A percentile compares a stretch with the other conserved stretches of the same genome.
These are phyloP conservation scores for Sugiyamaella lignohabitans DNA, from an alignment of 805 yeast species.

Conservation along the genomic window DNA sequence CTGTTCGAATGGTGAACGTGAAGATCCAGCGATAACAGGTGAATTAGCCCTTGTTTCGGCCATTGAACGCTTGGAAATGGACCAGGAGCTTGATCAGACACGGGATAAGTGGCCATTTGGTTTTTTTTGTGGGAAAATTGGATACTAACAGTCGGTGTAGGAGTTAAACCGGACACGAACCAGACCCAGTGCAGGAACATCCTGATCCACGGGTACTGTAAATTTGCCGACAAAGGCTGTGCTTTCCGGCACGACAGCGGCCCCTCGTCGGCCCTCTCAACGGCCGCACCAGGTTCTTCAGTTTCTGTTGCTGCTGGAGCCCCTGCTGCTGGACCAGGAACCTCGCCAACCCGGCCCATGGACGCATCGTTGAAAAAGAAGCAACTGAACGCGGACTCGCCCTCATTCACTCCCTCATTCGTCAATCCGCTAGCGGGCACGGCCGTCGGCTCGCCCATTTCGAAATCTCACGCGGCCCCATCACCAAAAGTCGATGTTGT, in stretches of 20 bases:
- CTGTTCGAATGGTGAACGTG: no score
- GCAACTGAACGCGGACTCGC: conserved; percentile 50
- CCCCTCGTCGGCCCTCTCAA: no score
- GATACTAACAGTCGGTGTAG: no score
- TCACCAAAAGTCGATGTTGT: conserved; percentile 6
- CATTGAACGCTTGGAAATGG: no score
- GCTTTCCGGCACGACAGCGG: conserved; percentile 67
- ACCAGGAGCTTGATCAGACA: no score
- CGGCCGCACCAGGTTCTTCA: no score
- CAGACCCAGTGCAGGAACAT: conserved; percentile 71
- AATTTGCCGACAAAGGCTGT: conserved; percentile 82
- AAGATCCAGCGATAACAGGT: no score
- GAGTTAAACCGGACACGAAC: conserved; percentile 10
- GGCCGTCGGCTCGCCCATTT: not conserved
- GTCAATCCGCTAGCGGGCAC: not conserved
- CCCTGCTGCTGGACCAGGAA: not conserved
- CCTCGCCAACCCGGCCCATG: not conserved
- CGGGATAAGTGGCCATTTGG: no score
- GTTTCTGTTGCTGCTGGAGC: not conserved
- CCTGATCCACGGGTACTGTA: conserved; percentile 81
- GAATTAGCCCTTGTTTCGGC: no score
- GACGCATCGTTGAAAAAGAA: conserved; percentile 25
- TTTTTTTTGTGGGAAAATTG: no score
- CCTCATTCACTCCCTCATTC: conserved; percentile 45
- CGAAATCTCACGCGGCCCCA: not conserved